phyloP scores from a whole-genome alignment of 116 monocot genomes.

The Trichopus zeylanicus region DNA sequence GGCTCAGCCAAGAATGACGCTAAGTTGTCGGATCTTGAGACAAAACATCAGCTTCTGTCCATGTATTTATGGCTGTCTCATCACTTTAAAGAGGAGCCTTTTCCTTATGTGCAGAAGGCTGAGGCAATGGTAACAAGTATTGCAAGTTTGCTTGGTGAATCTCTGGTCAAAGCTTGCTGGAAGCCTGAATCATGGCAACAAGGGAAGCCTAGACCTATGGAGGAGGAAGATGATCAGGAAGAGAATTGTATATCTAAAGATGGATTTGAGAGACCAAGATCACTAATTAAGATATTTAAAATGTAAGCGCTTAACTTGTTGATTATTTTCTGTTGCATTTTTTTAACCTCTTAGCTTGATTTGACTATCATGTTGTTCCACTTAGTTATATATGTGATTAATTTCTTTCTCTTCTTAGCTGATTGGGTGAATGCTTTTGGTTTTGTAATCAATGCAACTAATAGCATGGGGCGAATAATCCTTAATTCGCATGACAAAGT shows the following conservation, averaged over 20 bases:
- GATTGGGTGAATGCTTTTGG: no score
- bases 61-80: constrained; percentile 91
- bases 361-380: no score
- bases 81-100: constrained; percentile 77
- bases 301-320: constrained; percentile 21
- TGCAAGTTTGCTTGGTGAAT: constrained; percentile 73
- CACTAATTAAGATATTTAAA: constrained; percentile 21
- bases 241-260: constrained; percentile 2
- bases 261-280: constrained; percentile 29
- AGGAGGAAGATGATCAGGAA: constrained; percentile 7
- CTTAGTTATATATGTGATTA: no score
- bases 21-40: constrained; percentile 88
- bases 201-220: constrained; percentile 9
- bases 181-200: constrained; percentile 68
- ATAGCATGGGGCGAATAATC: no score
- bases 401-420: no score
- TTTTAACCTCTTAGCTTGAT: no score
- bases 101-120: constrained; percentile 69
- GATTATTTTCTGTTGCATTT: not conserved
- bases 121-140: constrained; percentile 67
- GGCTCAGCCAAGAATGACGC: constrained; percentile 72
- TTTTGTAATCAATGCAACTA: no score
- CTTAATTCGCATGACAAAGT: no score
- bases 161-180: constrained; percentile 70
- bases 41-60: constrained; percentile 89